A percentile compares a stretch with the other conserved stretches of the same genome.
Evolutionary conservation across 805 yeast genomes (phyloP).

Genomic region (Wickerhamiella sorbophila): DNA sequence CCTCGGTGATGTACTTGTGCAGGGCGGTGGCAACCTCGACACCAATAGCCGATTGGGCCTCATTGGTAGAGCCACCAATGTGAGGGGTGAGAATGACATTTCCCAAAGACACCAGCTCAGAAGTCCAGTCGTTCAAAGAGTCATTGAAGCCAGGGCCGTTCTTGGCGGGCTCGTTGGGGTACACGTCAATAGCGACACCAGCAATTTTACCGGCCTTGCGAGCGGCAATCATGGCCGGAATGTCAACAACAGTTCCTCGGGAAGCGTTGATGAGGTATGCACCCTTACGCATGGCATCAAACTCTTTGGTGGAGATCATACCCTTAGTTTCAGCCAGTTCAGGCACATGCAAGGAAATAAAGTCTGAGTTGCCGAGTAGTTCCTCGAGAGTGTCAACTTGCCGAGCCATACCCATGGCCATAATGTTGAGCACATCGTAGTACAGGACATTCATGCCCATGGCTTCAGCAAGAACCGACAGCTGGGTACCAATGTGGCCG

Average conservation of each 20-base stretch:
- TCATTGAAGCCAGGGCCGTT: slow-evolving; percentile 75
- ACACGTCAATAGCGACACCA: slow-evolving; percentile 95
- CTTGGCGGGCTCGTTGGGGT: slow-evolving; percentile 93
- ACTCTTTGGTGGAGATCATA: slow-evolving; percentile 77
- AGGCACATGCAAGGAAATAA: slow-evolving; percentile 88
- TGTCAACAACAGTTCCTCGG: slow-evolving; percentile 95
- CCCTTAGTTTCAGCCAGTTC: slow-evolving; percentile 85
- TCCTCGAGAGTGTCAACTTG: slow-evolving; percentile 81
- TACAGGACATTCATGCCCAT: slow-evolving; percentile 95
- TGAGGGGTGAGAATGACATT: slow-evolving; percentile 92
- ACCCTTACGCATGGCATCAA: slow-evolving; percentile 94
- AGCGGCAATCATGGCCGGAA: slow-evolving; percentile 84
- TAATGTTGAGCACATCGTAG: slow-evolving; percentile 82
- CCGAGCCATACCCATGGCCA: slow-evolving; percentile 93
- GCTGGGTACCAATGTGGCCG: slow-evolving; percentile 96
- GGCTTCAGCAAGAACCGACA: slow-evolving; percentile 91
- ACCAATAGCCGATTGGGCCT: slow-evolving; percentile 97
- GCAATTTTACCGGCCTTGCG: slow-evolving; percentile 87
- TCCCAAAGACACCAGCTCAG: slow-evolving; percentile 67
- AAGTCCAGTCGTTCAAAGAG: slow-evolving; percentile 66
- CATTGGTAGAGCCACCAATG: slow-evolving; percentile 98
- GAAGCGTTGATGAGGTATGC: slow-evolving; percentile 89
- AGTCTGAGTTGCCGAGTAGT: slow-evolving; percentile 67
- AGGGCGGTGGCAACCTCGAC: slow-evolving; percentile 81
- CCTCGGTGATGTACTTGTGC: slow-evolving; percentile 88